Conservation (phyloP, 73 alveolate species). For the Paramecium pentaurelia region DNA sequence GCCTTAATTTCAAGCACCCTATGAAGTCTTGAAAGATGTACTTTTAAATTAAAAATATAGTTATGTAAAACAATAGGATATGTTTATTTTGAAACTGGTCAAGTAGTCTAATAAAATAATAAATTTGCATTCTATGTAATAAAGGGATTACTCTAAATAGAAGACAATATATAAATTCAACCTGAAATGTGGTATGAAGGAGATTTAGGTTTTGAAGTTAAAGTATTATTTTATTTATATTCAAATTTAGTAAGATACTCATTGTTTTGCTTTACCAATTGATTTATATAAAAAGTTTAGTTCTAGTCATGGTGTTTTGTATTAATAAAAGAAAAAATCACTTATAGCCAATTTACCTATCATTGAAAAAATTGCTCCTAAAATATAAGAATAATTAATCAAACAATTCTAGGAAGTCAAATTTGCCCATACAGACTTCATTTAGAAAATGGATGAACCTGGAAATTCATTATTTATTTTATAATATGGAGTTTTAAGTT, state of each 20-base stretch:
- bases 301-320: not conserved
- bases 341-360: not conserved
- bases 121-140: constrained; percentile 22
- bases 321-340: not conserved
- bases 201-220: not conserved
- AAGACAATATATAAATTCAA: not conserved
- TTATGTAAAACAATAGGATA: not conserved
- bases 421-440: not conserved
- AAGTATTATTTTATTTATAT: not conserved
- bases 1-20: constrained; percentile 12
- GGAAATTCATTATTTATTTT: not conserved
- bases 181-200: constrained; percentile 19
- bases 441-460: not conserved
- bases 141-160: not conserved
- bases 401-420: not conserved
- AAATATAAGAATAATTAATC: not conserved
- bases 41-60: not conserved
- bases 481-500: not conserved
- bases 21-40: constrained; percentile 29
- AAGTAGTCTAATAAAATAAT: not conserved
- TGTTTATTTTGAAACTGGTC: not conserved
- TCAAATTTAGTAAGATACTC: not conserved
- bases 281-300: not conserved
- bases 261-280: not conserved
- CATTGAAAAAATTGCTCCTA: not conserved